phyloP scores from a whole-genome alignment of 768 basidiomycete genomes.

The Leccinum truebloodii region DNA sequence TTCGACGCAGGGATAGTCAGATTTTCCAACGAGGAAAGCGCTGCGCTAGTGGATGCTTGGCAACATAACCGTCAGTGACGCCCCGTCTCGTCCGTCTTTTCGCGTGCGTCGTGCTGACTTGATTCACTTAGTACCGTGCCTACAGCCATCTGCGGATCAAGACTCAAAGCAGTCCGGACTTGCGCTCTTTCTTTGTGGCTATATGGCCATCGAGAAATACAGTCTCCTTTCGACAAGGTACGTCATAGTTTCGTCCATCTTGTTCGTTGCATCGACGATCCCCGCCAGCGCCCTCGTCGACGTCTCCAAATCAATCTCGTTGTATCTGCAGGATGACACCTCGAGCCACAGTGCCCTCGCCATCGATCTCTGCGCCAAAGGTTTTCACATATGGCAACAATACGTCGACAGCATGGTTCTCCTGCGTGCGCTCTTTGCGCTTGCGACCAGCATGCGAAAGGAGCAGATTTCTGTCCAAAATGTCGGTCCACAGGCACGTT shows the following conservation, averaged over 20 bases:
- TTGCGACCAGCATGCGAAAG: conserved; percentile 73
- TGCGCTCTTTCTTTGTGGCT: conserved; percentile 80
- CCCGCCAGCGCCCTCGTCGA: conserved; percentile 69
- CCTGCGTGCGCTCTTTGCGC: conserved; percentile 76
- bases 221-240: conserved; percentile 74
- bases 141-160: conserved; percentile 60
- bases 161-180: conserved; percentile 61
- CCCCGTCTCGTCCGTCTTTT: background rate
- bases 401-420: conserved; percentile 90
- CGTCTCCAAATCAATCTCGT: conserved; percentile 77
- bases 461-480: conserved; percentile 70
- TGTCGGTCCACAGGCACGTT: conserved; percentile 73
- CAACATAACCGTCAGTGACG: conserved; percentile 56
- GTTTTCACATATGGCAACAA: conserved; percentile 93
- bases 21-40: conserved; percentile 68
- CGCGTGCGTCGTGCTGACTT: conserved; percentile 12
- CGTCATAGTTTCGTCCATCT: conserved; percentile 6
- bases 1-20: conserved; percentile 75
- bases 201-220: conserved; percentile 79
- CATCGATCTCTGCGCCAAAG: conserved; percentile 87
- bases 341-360: conserved; percentile 70
- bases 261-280: background rate
- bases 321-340: conserved; percentile 75
- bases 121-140: conserved; percentile 51
- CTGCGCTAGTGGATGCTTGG: conserved; percentile 58